Conservation (phyloP, 108 stramenopile genomes). For the Nitzschia sp. region DNA sequence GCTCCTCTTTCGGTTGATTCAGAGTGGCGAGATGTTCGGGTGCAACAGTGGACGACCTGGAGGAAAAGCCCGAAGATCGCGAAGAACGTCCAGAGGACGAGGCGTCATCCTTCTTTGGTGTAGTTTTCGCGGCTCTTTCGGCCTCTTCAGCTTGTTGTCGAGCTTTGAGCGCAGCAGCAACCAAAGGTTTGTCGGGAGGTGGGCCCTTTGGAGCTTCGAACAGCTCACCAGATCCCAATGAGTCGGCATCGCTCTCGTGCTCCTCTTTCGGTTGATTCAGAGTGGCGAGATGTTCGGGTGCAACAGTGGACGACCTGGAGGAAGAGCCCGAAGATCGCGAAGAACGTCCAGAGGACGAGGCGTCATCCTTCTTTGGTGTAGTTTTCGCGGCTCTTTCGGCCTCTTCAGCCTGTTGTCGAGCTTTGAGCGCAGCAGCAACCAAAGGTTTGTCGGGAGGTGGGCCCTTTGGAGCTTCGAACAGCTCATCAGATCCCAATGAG, state of each 20-base stretch:
- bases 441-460: conserved; percentile 6
- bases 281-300: background rate
- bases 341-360: no score
- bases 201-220: conserved; percentile 14
- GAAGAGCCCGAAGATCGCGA: no score
- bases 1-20: conserved; percentile 7
- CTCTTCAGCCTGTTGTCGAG: background rate
- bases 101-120: background rate
- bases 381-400: background rate
- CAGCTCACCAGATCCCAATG: conserved; percentile 5
- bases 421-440: conserved; percentile 13
- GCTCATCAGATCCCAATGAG: background rate
- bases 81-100: no score
- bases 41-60: no score
- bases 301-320: no score
- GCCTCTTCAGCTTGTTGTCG: background rate
- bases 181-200: background rate
- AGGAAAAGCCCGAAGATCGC: no score
- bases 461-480: conserved; percentile 20
- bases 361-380: no score
- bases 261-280: conserved; percentile 3
- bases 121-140: background rate
- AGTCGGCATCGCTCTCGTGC: conserved; percentile 7
- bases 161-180: conserved; percentile 2
- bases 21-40: background rate